Evolutionary conservation across 2,329 filamentous ascomycete genomes (phyloP).

Genomic region (Talaromyces islandicus): DNA sequence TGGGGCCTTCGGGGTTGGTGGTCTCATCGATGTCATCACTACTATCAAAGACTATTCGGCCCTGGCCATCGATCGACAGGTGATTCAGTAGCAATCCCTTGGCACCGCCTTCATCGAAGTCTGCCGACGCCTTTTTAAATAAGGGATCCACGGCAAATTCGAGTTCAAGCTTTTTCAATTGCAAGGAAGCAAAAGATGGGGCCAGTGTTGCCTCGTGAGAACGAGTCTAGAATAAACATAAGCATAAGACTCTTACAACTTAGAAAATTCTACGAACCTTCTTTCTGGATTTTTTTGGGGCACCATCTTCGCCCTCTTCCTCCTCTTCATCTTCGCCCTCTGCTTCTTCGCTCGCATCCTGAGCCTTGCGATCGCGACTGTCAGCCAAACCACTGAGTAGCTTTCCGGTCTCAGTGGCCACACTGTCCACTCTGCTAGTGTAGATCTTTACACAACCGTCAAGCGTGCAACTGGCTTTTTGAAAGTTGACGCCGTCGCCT

Average conservation of each 20-base stretch:
- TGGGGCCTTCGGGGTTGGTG: conserved; percentile 29
- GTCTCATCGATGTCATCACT: conserved; percentile 72
- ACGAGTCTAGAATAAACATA: conserved; percentile 45
- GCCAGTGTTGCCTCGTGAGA: conserved; percentile 92
- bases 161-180: conserved; percentile 95
- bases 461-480: conserved; percentile 94
- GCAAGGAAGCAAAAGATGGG: conserved; percentile 77
- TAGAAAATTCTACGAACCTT: conserved; percentile 50
- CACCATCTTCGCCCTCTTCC: conserved; percentile 41
- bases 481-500: conserved; percentile 95
- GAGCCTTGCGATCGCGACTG: conserved; percentile 60
- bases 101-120: conserved; percentile 96
- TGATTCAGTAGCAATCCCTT: conserved; percentile 94
- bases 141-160: conserved; percentile 94
- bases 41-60: conserved; percentile 95
- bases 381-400: conserved; percentile 89
- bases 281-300: conserved; percentile 55
- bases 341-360: conserved; percentile 56
- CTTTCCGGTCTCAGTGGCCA: conserved; percentile 94
- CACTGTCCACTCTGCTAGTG: conserved; percentile 94
- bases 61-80: conserved; percentile 86
- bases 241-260: not conserved
- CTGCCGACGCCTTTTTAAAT: conserved; percentile 98
- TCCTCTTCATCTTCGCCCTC: conserved; percentile 60
- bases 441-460: conserved; percentile 99